Evolutionary conservation across 768 basidiomycete genomes (phyloP).

Genomic region (Lentinula guzmanii): DNA sequence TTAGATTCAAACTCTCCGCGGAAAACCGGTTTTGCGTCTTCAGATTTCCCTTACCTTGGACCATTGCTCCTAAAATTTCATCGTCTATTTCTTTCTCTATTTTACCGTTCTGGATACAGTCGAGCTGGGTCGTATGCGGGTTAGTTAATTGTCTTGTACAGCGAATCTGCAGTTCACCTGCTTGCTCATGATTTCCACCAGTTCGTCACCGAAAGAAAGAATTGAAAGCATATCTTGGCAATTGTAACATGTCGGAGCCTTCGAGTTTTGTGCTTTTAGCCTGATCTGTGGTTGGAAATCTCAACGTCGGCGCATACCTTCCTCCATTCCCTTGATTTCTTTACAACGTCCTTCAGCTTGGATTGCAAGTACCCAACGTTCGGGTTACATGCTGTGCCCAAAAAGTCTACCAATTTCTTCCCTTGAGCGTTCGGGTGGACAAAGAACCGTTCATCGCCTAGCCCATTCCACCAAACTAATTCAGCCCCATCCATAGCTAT

Average conservation of each 20-base stretch:
- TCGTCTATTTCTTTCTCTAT: slow-evolving; percentile 9
- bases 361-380: background rate
- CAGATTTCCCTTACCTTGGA: slow-evolving; percentile 4
- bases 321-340: background rate
- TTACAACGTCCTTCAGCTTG: background rate
- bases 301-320: background rate
- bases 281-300: background rate
- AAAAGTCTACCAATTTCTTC: slow-evolving; percentile 9
- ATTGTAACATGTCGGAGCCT: background rate
- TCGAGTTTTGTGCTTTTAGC: background rate
- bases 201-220: background rate
- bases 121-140: background rate
- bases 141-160: background rate
- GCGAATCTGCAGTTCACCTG: background rate
- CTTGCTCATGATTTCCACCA: background rate
- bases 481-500: background rate
- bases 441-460: slow-evolving; percentile 23
- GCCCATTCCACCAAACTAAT: background rate
- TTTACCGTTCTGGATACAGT: background rate
- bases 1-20: background rate
- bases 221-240: background rate
- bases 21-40: background rate
- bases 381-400: slow-evolving; percentile 9
- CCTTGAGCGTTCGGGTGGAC: slow-evolving; percentile 6
- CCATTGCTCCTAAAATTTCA: slow-evolving; percentile 13